Evolutionary conservation across 148 eudicot species (phyloP).

Genomic region (Amaranthus palmeri): DNA sequence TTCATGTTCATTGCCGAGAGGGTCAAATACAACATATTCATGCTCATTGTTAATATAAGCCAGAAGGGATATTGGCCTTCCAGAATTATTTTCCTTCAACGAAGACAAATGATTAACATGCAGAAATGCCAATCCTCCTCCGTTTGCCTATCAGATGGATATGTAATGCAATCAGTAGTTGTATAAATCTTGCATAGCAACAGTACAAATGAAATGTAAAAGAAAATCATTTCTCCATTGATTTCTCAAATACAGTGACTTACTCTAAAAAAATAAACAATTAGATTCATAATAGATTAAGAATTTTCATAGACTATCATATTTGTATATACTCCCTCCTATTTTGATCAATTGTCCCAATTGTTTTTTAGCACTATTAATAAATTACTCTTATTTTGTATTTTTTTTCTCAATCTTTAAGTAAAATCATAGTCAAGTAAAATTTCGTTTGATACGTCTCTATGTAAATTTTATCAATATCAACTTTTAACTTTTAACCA

Average conservation of each 20-base stretch:
- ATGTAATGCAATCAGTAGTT: slow-evolving; percentile 10
- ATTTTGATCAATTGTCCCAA: too few species aligned
- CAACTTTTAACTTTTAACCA: too few species aligned
- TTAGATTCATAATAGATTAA: neutral
- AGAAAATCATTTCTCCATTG: too few species aligned
- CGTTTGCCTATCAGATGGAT: slow-evolving; percentile 46
- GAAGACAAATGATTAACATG: slow-evolving; percentile 25
- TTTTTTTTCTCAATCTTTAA: too few species aligned
- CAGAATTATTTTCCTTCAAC: slow-evolving; percentile 35
- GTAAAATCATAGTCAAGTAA: too few species aligned
- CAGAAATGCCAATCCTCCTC: slow-evolving; percentile 71
- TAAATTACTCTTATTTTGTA: too few species aligned
- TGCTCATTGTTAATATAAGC: slow-evolving; percentile 58
- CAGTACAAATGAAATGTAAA: neutral
- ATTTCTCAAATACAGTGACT: neutral
- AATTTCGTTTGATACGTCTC: too few species aligned
- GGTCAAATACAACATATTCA: slow-evolving; percentile 74
- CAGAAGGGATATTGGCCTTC: slow-evolving; percentile 35
- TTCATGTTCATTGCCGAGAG: slow-evolving; percentile 39
- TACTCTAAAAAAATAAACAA: neutral
- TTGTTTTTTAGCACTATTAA: too few species aligned
- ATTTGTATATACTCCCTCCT: neutral
- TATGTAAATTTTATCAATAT: too few species aligned
- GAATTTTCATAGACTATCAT: neutral
- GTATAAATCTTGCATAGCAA: neutral